Base-by-base conservation (phyloP, 257 asterid species). In the Galeopsis tetrahit region DNA sequence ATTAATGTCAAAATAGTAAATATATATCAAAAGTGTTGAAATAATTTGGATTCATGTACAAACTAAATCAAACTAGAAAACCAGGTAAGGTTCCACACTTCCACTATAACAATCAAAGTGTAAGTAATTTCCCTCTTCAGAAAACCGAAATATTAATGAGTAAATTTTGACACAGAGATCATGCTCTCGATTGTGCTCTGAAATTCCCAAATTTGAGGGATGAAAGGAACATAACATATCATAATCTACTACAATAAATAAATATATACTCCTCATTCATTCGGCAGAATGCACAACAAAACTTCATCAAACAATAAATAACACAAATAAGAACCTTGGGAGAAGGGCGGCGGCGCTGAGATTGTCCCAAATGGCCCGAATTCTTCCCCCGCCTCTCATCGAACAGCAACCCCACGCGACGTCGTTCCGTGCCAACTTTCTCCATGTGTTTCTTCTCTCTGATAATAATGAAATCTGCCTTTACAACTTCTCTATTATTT, bases 391-490 rank as follows among this genome's bases (percentile, higher is more conserved):
- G 59, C 11, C 59, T 52, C 33, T 52, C 33, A 0, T 52, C 59
- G 59, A 52, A 52, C 7, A 52, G 59, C 33, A 52, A 17, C 59
- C 59, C 59, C 33, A 52, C 59, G 59, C 34, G 34, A 52, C 59
- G 59, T 52, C 34, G 59, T 52, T 52, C 59, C 33, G 11, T 0
- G 1, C 10, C 5, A 52, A 21, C 28, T 21, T 21, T 21, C 28
- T 21, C 32, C 32, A 51, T 51, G 1, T 21, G 28, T 21, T 21
- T 44, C 10, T 44, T 44, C 51, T 9, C 51, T 51, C 10, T 51
- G 10, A 48, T 4, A 48, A 48, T 48, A 6, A 21, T 21, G 28
- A n/a, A 48, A n/a, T 6, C 32, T 51, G 58, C 15, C 58, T 7
- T 51, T 51, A 14, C 58, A 51, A 51, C 58, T 14, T 44, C 51